Base-by-base conservation (phyloP, 441 rosid genomes). In the Hura crepitans region DNA sequence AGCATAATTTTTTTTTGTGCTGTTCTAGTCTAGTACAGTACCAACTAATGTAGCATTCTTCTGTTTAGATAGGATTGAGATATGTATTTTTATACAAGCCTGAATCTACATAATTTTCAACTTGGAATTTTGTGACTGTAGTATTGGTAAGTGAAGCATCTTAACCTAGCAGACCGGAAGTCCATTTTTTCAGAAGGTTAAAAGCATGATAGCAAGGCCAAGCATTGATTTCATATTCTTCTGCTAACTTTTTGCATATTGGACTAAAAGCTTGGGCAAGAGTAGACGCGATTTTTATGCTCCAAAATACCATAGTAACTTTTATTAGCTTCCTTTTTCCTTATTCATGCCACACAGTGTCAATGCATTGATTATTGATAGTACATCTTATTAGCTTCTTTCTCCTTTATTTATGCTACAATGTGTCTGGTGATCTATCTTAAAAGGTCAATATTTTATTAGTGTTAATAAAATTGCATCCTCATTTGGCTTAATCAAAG, bases 401-500 rank as follows among this genome's bases (percentile, higher is more conserved):
- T 69, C 9, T 33, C 22, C 14, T 20, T 10, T 54, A 49, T 61
- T 22, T 70, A 18, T 42, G 30, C 30, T 62, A 4, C n/a, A 25
- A 5, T n/a, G 27, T 39, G 25, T 57, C n/a, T 20, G 17, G 42
- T 23, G 25, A 50, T 45, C 39, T 17, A 7, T 18, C 37, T 18
- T 68, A 10, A 18, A 27, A 47, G 20, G 3, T 37, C 31, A 42
- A 31, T 72, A 53, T 2, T 50, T 13, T 8, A 23, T 2, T 4
- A 17, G 28, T 13, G 11, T 31, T 23, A 50, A 11, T 10, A 11
- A 42, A 11, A 1, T 50, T 58, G 15, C 51, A 9, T 31, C 7
- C 64, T 56, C 66, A 23, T 65, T 65, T 78, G 69, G 62, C 47
- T 72, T 45, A 45, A 69, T 55, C 27, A 60, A n/a, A 35, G 66